Percentiles rank a stretch among this genome's conserved stretches.
These are phyloP conservation scores for Drechslerella coelobrocha DNA, from an alignment of 2,329 filamentous ascomycete genomes.

Conservation along the genomic window DNA sequence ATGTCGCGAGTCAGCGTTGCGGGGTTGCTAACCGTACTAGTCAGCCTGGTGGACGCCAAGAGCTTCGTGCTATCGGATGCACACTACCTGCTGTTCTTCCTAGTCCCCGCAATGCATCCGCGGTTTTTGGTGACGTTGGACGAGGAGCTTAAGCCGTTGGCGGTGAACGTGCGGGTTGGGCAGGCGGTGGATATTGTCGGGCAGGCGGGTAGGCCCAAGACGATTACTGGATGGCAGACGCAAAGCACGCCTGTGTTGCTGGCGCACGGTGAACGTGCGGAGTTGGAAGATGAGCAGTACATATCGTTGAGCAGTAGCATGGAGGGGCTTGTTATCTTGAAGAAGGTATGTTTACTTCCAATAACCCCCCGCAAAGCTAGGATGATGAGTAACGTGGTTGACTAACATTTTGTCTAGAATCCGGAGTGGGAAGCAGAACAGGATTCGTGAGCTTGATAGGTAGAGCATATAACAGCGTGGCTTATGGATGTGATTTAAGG, in stretches of 20 bases:
- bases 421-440: slow-evolving; percentile 48
- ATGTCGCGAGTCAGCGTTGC: slow-evolving; percentile 89
- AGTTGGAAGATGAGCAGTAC: slow-evolving; percentile 97
- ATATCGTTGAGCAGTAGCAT: slow-evolving; percentile 87
- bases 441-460: slow-evolving; percentile 27
- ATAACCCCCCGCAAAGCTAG: background rate
- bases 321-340: slow-evolving; percentile 92
- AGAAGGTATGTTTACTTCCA: slow-evolving; percentile 67
- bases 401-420: slow-evolving; percentile 23
- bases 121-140: slow-evolving; percentile 95
- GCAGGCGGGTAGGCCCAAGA: slow-evolving; percentile 95
- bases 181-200: slow-evolving; percentile 98
- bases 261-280: slow-evolving; percentile 92
- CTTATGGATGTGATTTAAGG: too few species aligned
- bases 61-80: slow-evolving; percentile 68
- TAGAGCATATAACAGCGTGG: background rate
- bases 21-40: slow-evolving; percentile 84
- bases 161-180: slow-evolving; percentile 94
- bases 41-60: slow-evolving; percentile 95
- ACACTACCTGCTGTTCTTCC: slow-evolving; percentile 96
- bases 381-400: background rate
- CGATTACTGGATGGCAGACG: slow-evolving; percentile 98
- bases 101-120: slow-evolving; percentile 95
- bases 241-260: slow-evolving; percentile 97
- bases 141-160: slow-evolving; percentile 89